Evolutionary conservation across 2,329 filamentous ascomycete species (phyloP), one percentile per base, ranked within the genome.

Genomic region (Diplodia intermedia): DNA sequence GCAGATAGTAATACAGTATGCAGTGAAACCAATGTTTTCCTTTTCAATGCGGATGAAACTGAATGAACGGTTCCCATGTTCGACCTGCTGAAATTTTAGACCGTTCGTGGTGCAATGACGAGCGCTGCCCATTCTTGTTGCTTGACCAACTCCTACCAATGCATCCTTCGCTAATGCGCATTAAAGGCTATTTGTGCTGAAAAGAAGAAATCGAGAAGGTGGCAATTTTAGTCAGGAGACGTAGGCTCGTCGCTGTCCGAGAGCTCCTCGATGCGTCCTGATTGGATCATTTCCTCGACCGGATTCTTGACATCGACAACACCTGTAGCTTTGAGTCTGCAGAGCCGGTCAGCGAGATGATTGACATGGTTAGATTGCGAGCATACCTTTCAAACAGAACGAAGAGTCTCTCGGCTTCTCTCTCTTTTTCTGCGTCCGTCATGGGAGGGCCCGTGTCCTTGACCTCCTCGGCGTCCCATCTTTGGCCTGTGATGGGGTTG

Each of bases 391-490:
- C 93, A 79, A 97, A 97, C 3, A 97, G 82, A 14, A 97, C 93
- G 80, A 96, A 97, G 0, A 97, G 79, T 68, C 89, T 87, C 79
- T 97, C 94, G 0, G 94, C 94, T 76, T 99, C 95, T 68, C 91
- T 85, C 78, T 97, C 92, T 78, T 94, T 97, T 81, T 98, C 94
- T 71, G 94, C 93, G 56, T 91, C 84, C 0, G 91, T 95, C 94
- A 98, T 97, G 60, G 91, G 88, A 1, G 88, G 88, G 12, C 83
- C 78, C 4, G 88, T 81, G 7, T 87, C 82, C 7, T 82, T 79
- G 20, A 53, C 20, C 66, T 83, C 85, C 78, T 94, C 91, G 47
- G 83, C 84, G 71, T 93, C 90, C 62, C 92, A 75, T 71, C 90
- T 89, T 78, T 97, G 94, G 0, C 94, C 94, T 0, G 94, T 97